These are phyloP conservation scores for Brettanomyces nanus DNA, from an alignment of 805 yeast species.

Conservation along the genomic window DNA sequence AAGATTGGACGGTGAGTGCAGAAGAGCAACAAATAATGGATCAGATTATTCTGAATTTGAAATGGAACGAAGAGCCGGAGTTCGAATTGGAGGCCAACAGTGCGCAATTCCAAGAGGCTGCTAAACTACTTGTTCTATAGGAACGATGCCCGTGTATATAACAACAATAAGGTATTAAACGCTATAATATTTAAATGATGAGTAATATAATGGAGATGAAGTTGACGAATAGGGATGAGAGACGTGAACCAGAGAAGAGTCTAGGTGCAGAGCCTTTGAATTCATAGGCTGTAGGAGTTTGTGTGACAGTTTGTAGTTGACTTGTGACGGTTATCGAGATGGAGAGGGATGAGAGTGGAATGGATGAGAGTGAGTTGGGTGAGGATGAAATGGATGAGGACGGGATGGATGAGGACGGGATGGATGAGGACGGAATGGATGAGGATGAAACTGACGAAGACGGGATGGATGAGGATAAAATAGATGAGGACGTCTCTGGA, in stretches of 20 bases:
- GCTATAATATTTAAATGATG: too few species aligned
- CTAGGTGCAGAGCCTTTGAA: too few species aligned
- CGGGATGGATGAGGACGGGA: neutral
- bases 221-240: too few species aligned
- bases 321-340: neutral
- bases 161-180: too few species aligned
- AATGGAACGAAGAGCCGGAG: slow-evolving; percentile 5
- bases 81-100: slow-evolving; percentile 3
- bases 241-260: too few species aligned
- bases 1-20: neutral
- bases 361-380: neutral
- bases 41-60: slow-evolving; percentile 3
- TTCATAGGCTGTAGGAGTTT: too few species aligned
- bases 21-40: slow-evolving; percentile 3
- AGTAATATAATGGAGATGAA: too few species aligned
- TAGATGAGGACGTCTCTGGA: too few species aligned
- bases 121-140: neutral
- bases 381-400: neutral
- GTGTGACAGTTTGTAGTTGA: slow-evolving; percentile 1
- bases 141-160: neutral
- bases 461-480: slow-evolving; percentile 3
- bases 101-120: slow-evolving; percentile 3
- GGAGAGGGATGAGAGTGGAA: neutral
- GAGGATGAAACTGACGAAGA: slow-evolving; percentile 16
- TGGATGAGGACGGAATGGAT: slow-evolving; percentile 2